Base-by-base conservation (phyloP, 2,329 filamentous ascomycete species). In the Penicillium sp. region DNA sequence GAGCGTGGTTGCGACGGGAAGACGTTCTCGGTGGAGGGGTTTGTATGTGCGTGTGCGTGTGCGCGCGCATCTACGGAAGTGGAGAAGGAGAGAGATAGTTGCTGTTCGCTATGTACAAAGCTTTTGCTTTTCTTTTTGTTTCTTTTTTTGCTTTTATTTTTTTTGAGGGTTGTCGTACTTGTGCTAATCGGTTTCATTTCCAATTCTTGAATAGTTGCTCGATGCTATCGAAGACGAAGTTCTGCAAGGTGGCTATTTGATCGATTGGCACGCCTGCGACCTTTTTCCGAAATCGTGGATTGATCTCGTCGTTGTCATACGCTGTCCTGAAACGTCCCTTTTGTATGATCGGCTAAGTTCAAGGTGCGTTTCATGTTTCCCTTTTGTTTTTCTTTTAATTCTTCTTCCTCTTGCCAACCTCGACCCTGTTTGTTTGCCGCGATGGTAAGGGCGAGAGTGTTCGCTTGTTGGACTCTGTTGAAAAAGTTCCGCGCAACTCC, bases 261-360 rank as follows among this genome's bases (percentile, higher is more conserved):
- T 98, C 63, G 93, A 98, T 73, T 98, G 93, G 91, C 93, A 98
- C 71, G 91, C 90, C 2, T 97, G 91, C 73, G 93, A 97, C 62
- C 73, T 97, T 24, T 97, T 97, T 64, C 93, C 93, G 2, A 84
- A 86, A 66, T 86, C 86, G 63, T 94, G 90, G 88, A 86, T 98
- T 64, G 93, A 98, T 67, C 79, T 98, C 2, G 90, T 98, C 1
- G 86, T 97, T 4, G 93, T 98, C 47, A 70, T 98, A 54, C 79
- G 93, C 39, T 75, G 72, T 52, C 88, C 87, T 47, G 83, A 93
- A 59, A 90, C 88, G 13, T 82, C 80, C 18, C 75, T 85, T 11
- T 78, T 95, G 3, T 97, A 93, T 65, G 93, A 98, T 68, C 81
- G 93, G 45, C 72, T 98, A 46, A 81, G 79, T 46, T 80, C 80